Evolutionary conservation across 352 stramenopile genomes (phyloP), one percentile per base, ranked within the genome.

Genomic region (Globisporangium nodosum): DNA sequence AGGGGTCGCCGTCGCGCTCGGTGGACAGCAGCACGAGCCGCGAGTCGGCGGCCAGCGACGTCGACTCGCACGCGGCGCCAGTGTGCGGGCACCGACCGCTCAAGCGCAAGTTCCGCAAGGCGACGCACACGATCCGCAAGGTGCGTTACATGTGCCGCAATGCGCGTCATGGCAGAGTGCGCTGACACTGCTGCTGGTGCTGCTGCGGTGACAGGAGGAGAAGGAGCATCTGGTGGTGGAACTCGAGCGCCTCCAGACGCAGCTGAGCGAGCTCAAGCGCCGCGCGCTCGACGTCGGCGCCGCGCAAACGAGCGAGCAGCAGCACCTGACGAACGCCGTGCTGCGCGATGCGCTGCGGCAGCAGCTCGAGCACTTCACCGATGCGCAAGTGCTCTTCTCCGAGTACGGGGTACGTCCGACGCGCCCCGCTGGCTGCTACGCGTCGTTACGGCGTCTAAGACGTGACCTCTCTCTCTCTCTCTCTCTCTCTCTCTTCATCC

Each of bases 231-330:
- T 84, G 0, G 49, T 72, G 15, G 18, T 49, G 15, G 58, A 84
- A 39, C 53, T 78, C 5, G 16, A 68, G 61, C 42, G 50, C 31
- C 51, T 81, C 35, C 62, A 81, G 58, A 60, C 65, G 33, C 39
- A 69, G 16, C 61, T 84, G 12, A 59, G 72, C 57, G 54, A 64
- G 46, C 53, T 81, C 27, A 74, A 84, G 63, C 65, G 60, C 49
- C 56, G 63, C 18, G 66, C 56, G 5, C 50, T 71, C 51, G 55
- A 52, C 15, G 60, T 33, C 18, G 27, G 37, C 18, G 40, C 31
- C 6, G 20, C 13, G n/a, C 56, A 68, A 46, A 60, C 56, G 21
- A 11, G n/a, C 8, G 31, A 55, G n/a, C 39, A 64, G n/a, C 52
- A 64, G 31, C 45, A n/a, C 12, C 40, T 64, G 9, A 43, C 64